These are phyloP conservation scores for Aquilaria yunnanensis DNA, from an alignment of 345 rosid genomes.

Conservation along the genomic window DNA sequence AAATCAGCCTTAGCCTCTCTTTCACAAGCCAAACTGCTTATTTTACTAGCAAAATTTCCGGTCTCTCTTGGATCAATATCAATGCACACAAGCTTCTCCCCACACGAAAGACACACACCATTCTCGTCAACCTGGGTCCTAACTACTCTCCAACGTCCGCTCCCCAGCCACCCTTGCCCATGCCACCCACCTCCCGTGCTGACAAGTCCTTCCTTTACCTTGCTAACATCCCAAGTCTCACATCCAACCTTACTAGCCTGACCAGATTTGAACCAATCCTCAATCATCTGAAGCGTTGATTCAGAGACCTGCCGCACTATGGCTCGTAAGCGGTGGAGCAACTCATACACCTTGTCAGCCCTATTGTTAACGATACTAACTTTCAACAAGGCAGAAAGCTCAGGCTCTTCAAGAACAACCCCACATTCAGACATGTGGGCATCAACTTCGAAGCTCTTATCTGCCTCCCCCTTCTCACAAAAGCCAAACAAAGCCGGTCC, in stretches of 20 bases:
- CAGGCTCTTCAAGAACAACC: slow-evolving; percentile 76
- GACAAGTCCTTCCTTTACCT: slow-evolving; percentile 49
- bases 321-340: slow-evolving; percentile 66
- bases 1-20: slow-evolving; percentile 59
- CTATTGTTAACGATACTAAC: slow-evolving; percentile 47
- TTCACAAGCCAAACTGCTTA: slow-evolving; percentile 57
- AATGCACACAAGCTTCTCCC: slow-evolving; percentile 80
- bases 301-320: slow-evolving; percentile 72
- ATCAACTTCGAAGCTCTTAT: slow-evolving; percentile 79
- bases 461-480: slow-evolving; percentile 52
- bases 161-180: slow-evolving; percentile 93
- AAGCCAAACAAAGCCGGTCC: slow-evolving; percentile 84
- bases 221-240: slow-evolving; percentile 49
- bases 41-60: slow-evolving; percentile 58
- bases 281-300: slow-evolving; percentile 41
- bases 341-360: slow-evolving; percentile 64
- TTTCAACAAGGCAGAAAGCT: slow-evolving; percentile 71
- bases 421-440: slow-evolving; percentile 70
- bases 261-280: slow-evolving; percentile 72
- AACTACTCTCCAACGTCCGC: slow-evolving; percentile 64
- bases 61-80: slow-evolving; percentile 91
- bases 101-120: slow-evolving; percentile 67
- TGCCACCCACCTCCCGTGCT: slow-evolving; percentile 99
- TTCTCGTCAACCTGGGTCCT: slow-evolving; percentile 62
- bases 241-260: slow-evolving; percentile 50